Base-by-base conservation (phyloP, 805 yeast genomes). In the Teunomyces atbi region DNA sequence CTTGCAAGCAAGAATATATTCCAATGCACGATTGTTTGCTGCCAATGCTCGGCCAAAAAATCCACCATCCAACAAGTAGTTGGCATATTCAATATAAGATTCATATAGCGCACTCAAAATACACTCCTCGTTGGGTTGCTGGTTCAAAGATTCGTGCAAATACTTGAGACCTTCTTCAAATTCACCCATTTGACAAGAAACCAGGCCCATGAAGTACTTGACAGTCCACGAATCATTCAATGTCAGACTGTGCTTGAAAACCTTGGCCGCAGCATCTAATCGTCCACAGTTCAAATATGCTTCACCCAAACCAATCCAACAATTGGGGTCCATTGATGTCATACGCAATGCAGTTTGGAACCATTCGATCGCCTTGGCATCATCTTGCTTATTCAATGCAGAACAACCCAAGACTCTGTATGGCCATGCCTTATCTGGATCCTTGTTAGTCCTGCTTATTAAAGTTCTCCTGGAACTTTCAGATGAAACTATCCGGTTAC, bases 221-320 rank as follows among this genome's bases (percentile, higher is more conserved):
- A 87, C 84, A 41, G 80, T 75, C 84, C 88, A 81, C 43, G 79
- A 77, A 1, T 67, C 64, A 0, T 79, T 77, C 5, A 85, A 54
- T 32, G 73, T 73, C 38, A 81, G 57, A 0, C 91, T 89, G 47
- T 82, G 82, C 26, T 71, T 73, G 56, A 90, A 86, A 1, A 94
- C 97, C 62, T 87, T 90, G 7, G 79, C 73, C 0, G 96, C 89
- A 2, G 98, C 96, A 46, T 88, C 91, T 37, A 84, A 70, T 50
- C 96, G 76, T 2, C 99, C 99, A 62, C 94, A 81, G 20, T 82
- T 79, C 45, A 78, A 72, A 62, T 94, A 94, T 0, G 97, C 92
- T 62, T 94, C 98, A n/a, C 99, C 99, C n/a, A 94, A 70, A 1
- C 97, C 97, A 23, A 86, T 73, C 97, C 98, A 92, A 2, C 96